Percentiles rank a stretch among this genome's conserved stretches.
Conservation (phyloP, 257 asterid genomes). For the Schizonepeta tenuifolia region DNA sequence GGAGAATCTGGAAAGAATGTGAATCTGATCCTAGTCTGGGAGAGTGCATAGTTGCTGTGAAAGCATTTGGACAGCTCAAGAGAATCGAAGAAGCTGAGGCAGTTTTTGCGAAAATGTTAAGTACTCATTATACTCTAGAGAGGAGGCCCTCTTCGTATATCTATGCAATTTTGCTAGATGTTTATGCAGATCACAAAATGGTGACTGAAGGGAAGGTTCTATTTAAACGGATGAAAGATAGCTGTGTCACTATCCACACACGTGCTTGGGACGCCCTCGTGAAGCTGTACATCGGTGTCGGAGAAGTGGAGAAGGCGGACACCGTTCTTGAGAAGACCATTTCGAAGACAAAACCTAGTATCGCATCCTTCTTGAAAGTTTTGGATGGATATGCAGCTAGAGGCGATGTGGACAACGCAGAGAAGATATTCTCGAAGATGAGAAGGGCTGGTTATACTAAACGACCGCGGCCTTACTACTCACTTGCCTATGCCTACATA, state of each 20-base stretch:
- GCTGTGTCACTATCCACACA: constrained; percentile 43
- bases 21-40: constrained; percentile 47
- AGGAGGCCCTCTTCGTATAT: constrained; percentile 43
- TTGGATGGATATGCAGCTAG: no score
- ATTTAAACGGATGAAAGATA: constrained; percentile 58
- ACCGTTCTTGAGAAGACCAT: constrained; percentile 57
- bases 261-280: constrained; percentile 72
- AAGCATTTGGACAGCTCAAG: constrained; percentile 72
- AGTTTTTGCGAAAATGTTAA: constrained; percentile 47
- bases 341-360: background rate
- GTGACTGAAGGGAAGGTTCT: constrained; percentile 73
- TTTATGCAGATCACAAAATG: constrained; percentile 68
- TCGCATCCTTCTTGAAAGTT: no score
- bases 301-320: constrained; percentile 78
- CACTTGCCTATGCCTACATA: no score
- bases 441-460: no score
- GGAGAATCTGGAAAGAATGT: constrained; percentile 63
- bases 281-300: constrained; percentile 41
- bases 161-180: constrained; percentile 45
- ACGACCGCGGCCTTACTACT: no score
- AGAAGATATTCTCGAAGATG: no score
- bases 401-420: no score
- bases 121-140: constrained; percentile 35
- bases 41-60: constrained; percentile 64
- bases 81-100: constrained; percentile 72